A percentile compares a stretch with the other conserved stretches of the same genome.
Evolutionary conservation across 306 rosid species (phyloP).

Genomic region (Cicer yamashitae): DNA sequence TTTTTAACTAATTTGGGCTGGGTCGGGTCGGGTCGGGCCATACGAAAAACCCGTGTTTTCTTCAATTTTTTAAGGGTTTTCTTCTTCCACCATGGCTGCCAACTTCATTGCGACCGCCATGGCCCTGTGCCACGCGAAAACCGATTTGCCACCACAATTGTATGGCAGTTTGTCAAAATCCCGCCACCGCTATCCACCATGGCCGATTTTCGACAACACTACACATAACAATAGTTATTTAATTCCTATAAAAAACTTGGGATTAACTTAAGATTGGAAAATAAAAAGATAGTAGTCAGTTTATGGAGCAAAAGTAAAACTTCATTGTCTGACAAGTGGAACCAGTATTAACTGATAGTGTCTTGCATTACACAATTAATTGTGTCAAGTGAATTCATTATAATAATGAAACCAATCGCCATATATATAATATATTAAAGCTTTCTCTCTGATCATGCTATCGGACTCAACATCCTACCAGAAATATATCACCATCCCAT

Average conservation of each 20-base stretch:
- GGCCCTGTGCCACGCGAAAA: no score
- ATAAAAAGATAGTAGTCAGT: constrained; percentile 3
- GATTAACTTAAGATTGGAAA: neutral
- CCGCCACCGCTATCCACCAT: no score
- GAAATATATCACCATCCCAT: constrained; percentile 22
- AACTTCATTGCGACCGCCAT: no score
- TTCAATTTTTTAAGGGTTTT: no score
- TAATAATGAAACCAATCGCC: neutral
- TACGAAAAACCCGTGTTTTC: no score
- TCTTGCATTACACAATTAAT: constrained; percentile 28
- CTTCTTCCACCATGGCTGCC: no score
- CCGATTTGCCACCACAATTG: no score
- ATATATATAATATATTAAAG: neutral
- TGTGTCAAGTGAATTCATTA: constrained; percentile 7
- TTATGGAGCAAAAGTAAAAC: constrained; percentile 1
- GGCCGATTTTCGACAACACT: no score
- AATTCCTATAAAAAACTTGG: neutral
- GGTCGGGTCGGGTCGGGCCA: no score
- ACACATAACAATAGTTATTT: neutral
- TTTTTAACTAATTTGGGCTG: no score
- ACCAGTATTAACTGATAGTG: neutral
- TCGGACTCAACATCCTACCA: constrained; percentile 31
- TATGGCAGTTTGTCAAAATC: no score
- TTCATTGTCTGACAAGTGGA: constrained; percentile 22
- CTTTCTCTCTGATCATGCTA: constrained; percentile 8